Conservation (phyloP, 2,329 filamentous ascomycete species). For the Dendryphion nanum region DNA sequence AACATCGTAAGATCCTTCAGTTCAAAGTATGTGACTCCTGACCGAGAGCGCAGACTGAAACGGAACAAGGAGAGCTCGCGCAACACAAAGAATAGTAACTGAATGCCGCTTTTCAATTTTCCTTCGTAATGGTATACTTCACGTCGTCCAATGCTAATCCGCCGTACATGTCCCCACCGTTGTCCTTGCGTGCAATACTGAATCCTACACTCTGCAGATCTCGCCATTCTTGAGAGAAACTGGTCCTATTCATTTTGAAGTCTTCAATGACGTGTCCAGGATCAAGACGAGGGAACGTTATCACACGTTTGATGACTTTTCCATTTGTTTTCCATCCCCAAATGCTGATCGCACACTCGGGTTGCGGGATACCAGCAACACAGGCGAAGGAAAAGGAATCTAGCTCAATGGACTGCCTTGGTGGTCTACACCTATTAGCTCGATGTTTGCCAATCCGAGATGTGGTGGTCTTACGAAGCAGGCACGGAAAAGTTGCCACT, state of each 20-base stretch:
- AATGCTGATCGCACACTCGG: slow-evolving; percentile 20
- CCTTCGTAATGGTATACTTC: slow-evolving; percentile 13
- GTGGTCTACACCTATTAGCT: too few relatives aligned
- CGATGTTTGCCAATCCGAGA: neutral
- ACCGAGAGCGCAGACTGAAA: too few relatives aligned
- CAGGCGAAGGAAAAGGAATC: slow-evolving; percentile 20
- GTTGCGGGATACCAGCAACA: slow-evolving; percentile 16
- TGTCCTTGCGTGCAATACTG: slow-evolving; percentile 18
- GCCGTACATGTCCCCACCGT: slow-evolving; percentile 21
- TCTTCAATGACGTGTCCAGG: slow-evolving; percentile 15
- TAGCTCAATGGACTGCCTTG: slow-evolving; percentile 12
- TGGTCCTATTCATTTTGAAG: slow-evolving; percentile 20
- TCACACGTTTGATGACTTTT: slow-evolving; percentile 9
- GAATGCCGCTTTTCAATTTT: too few relatives aligned
- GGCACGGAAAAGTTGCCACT: slow-evolving; percentile 18
- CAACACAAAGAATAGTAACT: too few relatives aligned
- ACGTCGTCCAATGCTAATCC: slow-evolving; percentile 21
- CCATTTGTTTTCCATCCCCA: slow-evolving; percentile 15
- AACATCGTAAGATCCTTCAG: too few relatives aligned
- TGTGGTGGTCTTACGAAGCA: slow-evolving; percentile 7
- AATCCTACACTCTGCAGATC: slow-evolving; percentile 21
- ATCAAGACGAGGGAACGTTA: slow-evolving; percentile 17
- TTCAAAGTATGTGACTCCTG: too few relatives aligned
- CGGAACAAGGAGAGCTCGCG: too few relatives aligned
- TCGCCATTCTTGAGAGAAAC: slow-evolving; percentile 11